Evolutionary conservation across 345 rosid genomes (phyloP).

Genomic region (Linum usitatissimum): DNA sequence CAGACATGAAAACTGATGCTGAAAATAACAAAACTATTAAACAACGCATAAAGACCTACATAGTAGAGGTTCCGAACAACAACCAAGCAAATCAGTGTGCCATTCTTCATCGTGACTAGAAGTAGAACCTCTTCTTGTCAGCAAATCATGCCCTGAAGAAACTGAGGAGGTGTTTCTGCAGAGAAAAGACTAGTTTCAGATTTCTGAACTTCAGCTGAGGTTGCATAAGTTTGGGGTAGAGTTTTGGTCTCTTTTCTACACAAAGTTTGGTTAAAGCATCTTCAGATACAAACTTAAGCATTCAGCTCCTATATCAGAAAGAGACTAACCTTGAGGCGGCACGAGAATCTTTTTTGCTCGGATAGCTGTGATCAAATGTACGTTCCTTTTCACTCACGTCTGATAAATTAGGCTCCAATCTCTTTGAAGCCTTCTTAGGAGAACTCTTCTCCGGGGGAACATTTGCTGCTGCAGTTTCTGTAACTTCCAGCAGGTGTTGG

Average conservation of each 20-base stretch:
- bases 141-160: slow-evolving; percentile 62
- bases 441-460: slow-evolving; percentile 32
- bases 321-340: slow-evolving; percentile 54
- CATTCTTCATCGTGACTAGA: slow-evolving; percentile 60
- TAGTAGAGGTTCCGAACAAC: slow-evolving; percentile 84
- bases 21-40: background rate
- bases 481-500: slow-evolving; percentile 73
- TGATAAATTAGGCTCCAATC: slow-evolving; percentile 32
- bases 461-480: slow-evolving; percentile 51
- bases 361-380: slow-evolving; percentile 35
- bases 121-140: slow-evolving; percentile 44
- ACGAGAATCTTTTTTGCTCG: slow-evolving; percentile 35
- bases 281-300: background rate
- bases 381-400: slow-evolving; percentile 36
- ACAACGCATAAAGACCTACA: slow-evolving; percentile 39
- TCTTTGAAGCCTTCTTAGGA: slow-evolving; percentile 39
- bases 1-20: background rate
- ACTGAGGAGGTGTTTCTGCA: slow-evolving; percentile 66
- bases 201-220: slow-evolving; percentile 3
- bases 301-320: background rate
- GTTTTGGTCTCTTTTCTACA: background rate
- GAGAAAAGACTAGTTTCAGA: slow-evolving; percentile 15
- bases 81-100: slow-evolving; percentile 90
- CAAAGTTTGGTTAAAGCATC: background rate
- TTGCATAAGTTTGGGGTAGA: too few species aligned